Conservation (phyloP, 805 yeast genomes). For the Groenewaldozyma salmanticensis region DNA sequence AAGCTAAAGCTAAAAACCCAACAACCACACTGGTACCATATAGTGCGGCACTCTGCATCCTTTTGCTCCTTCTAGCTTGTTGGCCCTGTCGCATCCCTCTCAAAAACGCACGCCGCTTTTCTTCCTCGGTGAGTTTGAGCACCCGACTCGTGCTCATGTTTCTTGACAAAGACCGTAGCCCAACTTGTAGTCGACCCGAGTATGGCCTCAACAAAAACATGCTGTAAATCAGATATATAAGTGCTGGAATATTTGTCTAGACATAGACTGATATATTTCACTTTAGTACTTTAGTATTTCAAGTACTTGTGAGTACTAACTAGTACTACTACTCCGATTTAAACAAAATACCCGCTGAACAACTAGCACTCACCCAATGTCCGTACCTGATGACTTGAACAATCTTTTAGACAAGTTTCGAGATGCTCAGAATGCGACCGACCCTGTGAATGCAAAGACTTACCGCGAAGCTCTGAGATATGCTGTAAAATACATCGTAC, state of each 20-base stretch:
- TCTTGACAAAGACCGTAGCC: neutral
- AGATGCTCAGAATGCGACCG: constrained; percentile 6
- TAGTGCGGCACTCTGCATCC: constrained; percentile 9
- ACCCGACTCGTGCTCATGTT: neutral
- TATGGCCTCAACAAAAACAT: neutral
- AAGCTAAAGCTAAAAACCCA: constrained; percentile 65
- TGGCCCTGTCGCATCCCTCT: constrained; percentile 16
- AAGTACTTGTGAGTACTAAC: too few relatives aligned
- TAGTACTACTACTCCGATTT: too few relatives aligned
- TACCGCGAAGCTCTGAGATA: constrained; percentile 15
- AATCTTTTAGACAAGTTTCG: constrained; percentile 3
- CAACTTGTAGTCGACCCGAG: neutral
- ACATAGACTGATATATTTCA: too few relatives aligned
- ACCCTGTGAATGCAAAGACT: constrained; percentile 12
- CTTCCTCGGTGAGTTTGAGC: constrained; percentile 7
- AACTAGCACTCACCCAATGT: too few relatives aligned
- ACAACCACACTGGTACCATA: constrained; percentile 38
- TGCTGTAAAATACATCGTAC: constrained; percentile 11
- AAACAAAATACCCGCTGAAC: too few relatives aligned
- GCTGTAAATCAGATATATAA: too few relatives aligned
- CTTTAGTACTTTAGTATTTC: too few relatives aligned
- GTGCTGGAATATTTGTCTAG: too few relatives aligned
- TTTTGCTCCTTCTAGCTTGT: constrained; percentile 4
- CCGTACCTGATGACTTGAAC: neutral
- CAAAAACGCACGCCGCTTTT: constrained; percentile 14